A percentile compares a stretch with the other conserved stretches of the same genome.
phyloP scores from a whole-genome alignment of 2,329 filamentous ascomycete species.

The Trichophyton equinum region DNA sequence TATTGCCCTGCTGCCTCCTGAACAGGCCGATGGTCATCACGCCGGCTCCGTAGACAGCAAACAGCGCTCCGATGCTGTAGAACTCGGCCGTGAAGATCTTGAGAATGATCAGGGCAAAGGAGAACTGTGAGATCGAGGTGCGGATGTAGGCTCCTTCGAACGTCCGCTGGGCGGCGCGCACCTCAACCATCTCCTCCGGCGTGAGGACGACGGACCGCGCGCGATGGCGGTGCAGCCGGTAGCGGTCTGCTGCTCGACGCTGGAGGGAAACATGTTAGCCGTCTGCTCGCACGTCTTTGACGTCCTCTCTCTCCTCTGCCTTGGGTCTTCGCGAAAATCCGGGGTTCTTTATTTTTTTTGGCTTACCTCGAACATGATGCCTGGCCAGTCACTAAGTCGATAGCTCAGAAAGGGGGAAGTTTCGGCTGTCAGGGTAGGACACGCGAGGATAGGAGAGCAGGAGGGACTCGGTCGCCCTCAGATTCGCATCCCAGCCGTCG shows the following conservation, averaged over 20 bases:
- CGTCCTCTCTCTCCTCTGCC: not conserved
- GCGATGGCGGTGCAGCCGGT: conserved; percentile 69
- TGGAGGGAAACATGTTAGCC: conserved; percentile 18
- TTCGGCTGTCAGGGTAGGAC: not conserved
- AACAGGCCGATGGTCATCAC: conserved; percentile 74
- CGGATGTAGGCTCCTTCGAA: conserved; percentile 96
- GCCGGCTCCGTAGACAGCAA: conserved; percentile 79
- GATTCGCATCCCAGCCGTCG: not conserved
- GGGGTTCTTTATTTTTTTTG: not conserved
- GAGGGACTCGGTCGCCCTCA: not conserved
- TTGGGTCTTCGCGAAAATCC: not conserved
- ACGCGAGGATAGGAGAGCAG: not conserved
- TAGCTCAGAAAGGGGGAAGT: not conserved
- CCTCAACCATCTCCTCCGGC: conserved; percentile 75
- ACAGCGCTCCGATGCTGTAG: conserved; percentile 91
- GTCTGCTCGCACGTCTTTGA: not conserved
- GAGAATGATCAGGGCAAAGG: conserved; percentile 83
- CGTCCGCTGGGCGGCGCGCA: conserved; percentile 86
- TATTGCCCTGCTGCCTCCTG: conserved; percentile 79
- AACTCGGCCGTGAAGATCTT: conserved; percentile 97
- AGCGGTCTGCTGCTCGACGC: conserved; percentile 58
- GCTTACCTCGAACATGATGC: not conserved
- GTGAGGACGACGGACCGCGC: conserved; percentile 75
- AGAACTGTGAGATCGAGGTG: conserved; percentile 88
- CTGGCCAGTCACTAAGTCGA: not conserved